Base-by-base conservation (phyloP, 1,284 basidiomycete species). In the Bjerkandera adusta region DNA sequence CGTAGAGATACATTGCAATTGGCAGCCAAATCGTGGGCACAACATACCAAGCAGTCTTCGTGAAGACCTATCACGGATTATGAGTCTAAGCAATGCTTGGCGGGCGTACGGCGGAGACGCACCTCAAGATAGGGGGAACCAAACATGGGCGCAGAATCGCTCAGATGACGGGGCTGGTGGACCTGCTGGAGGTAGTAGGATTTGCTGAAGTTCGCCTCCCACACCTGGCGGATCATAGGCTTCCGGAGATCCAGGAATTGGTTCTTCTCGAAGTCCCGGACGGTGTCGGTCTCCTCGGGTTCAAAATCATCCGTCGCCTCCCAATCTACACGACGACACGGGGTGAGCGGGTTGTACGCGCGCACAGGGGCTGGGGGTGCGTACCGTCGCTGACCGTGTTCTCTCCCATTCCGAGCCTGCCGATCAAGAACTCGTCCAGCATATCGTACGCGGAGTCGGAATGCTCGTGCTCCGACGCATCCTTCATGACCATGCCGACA, bases 151-250 rank as follows among this genome's bases (percentile, higher is more conserved):
- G 94, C 94, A 10, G 92, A 86, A 38, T 94, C 78, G 24, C 85
- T 76, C 43, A 97, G 67, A 67, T 99, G 97, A 39, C 96, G 84
- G 5, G 96, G 91, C 68, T 96, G 92, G 68, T 99, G 96, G 0
- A 99, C 93, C 68, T 99, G 96, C 61, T 92, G 81, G 43, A 99
- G 75, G 67, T 99, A 99, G 65, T 97, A 99, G 18, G 89, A 83
- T 75, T 99, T 99, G 61, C 87, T 88, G 62, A 90, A 97, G 63
- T 90, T 89, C 26, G 81, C 78, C 52, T 82, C 70, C 84, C 86
- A 91, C 59, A 97, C 80, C 67, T 97, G 93, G 64, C 76, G 72
- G 57, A 97, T 70, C 52, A 99, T 68, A 3, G 97, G 93, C 65
- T 86, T 83, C 55, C 82, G 78, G 24, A 99, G 79, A 66, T 99